These are phyloP conservation scores for Neurospora sp. DNA, from an alignment of 495 filamentous ascomycete species.

Conservation along the genomic window DNA sequence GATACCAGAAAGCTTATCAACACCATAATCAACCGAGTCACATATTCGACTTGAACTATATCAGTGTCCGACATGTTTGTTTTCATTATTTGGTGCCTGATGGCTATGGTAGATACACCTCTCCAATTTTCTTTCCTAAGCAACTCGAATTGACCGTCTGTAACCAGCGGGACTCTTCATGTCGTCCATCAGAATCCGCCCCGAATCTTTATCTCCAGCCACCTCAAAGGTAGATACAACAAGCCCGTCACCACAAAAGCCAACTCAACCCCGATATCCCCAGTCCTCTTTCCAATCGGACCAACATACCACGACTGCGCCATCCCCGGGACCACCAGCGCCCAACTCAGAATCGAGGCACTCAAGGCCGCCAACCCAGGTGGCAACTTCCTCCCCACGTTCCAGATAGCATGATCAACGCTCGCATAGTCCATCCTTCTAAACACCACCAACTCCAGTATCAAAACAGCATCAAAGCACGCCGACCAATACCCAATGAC, in stretches of 20 bases:
- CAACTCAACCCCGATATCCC: constrained; percentile 46
- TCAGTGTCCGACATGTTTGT: neutral
- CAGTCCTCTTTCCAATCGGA: constrained; percentile 37
- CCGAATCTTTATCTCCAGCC: constrained; percentile 26
- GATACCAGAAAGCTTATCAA: neutral
- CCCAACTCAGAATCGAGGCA: constrained; percentile 27
- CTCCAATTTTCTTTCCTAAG: neutral
- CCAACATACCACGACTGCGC: constrained; percentile 43
- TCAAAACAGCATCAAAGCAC: constrained; percentile 36
- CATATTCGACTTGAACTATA: neutral
- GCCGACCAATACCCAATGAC: constrained; percentile 46
- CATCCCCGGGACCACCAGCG: constrained; percentile 40
- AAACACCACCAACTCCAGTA: constrained; percentile 40
- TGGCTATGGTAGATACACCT: neutral
- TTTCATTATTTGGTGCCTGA: neutral
- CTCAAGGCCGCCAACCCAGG: constrained; percentile 33
- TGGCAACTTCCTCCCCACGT: constrained; percentile 34
- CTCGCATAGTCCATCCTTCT: constrained; percentile 24
- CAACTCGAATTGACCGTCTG: neutral
- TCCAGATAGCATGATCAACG: constrained; percentile 37
- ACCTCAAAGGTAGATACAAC: constrained; percentile 32
- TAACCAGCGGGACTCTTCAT: neutral
- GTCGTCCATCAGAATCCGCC: constrained; percentile 9
- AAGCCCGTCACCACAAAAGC: constrained; percentile 37
- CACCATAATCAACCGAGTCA: neutral